phyloP scores from a whole-genome alignment of 164 flowering plant species.

The Malania oleifera region DNA sequence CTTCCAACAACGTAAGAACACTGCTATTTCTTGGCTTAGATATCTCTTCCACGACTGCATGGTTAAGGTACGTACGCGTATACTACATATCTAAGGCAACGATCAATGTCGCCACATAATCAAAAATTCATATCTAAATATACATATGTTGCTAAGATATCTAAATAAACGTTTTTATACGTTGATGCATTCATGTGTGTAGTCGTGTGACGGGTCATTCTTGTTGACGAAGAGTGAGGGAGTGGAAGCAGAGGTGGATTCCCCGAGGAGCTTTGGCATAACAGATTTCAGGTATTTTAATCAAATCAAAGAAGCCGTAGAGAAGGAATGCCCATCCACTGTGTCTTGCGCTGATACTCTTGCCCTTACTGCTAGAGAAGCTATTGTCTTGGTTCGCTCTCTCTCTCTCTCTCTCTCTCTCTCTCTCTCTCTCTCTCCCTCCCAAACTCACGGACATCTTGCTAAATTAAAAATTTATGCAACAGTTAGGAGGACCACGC shows the following conservation, averaged over 20 bases:
- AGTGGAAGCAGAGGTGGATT: conserved; percentile 45
- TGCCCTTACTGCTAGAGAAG: conserved; percentile 86
- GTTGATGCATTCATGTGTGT: background rate
- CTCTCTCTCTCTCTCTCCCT: background rate
- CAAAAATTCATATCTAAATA: background rate
- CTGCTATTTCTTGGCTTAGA: conserved; percentile 81
- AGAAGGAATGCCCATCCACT: conserved; percentile 60
- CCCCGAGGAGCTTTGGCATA: conserved; percentile 75
- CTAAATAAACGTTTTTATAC: background rate
- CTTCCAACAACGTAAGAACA: conserved; percentile 63
- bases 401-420: background rate
- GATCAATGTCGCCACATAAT: too few relatives aligned
- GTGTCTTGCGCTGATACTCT: conserved; percentile 93
- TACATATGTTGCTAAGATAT: background rate
- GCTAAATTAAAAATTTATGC: background rate
- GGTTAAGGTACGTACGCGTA: conserved; percentile 69
- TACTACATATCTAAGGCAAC: too few relatives aligned
- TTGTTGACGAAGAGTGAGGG: conserved; percentile 39
- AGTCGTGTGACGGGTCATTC: conserved; percentile 90
- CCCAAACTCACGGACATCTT: too few relatives aligned
- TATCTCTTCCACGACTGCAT: conserved; percentile 89
- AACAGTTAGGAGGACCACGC: conserved; percentile 72
- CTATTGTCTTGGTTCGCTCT: conserved; percentile 46
- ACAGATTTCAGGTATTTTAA: conserved; percentile 70
- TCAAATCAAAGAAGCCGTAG: conserved; percentile 67